A percentile compares a stretch with the other conserved stretches of the same genome.
These are phyloP conservation scores for Globisporangium paddicum DNA, from an alignment of 352 stramenopile genomes.

Conservation along the genomic window DNA sequence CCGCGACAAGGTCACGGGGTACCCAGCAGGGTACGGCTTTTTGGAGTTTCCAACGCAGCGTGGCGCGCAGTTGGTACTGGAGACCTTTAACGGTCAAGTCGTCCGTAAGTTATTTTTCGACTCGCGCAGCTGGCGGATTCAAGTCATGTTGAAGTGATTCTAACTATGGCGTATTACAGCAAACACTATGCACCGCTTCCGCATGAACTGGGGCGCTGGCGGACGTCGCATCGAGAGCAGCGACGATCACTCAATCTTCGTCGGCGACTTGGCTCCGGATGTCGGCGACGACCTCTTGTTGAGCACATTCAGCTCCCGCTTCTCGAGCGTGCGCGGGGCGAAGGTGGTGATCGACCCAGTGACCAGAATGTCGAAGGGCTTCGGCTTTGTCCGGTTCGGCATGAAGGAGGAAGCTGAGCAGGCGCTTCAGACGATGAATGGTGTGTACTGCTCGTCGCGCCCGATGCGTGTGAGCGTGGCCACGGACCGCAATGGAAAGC, in stretches of 20 bases:
- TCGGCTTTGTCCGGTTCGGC: constrained; percentile 90
- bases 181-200: constrained; percentile 86
- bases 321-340: constrained; percentile 75
- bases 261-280: constrained; percentile 87
- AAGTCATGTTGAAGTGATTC: not conserved
- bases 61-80: constrained; percentile 81
- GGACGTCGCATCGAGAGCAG: constrained; percentile 79
- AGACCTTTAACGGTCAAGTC: constrained; percentile 82
- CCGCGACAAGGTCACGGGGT: constrained; percentile 86
- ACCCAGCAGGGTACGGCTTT: constrained; percentile 89
- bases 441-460: constrained; percentile 81
- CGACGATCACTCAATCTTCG: constrained; percentile 90
- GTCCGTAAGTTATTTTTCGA: constrained; percentile 64
- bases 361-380: constrained; percentile 89
- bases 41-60: constrained; percentile 84
- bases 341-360: constrained; percentile 90
- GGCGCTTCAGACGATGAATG: constrained; percentile 89
- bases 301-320: constrained; percentile 75
- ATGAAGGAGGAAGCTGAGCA: constrained; percentile 85
- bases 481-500: constrained; percentile 70
- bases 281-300: constrained; percentile 88
- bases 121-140: not conserved
- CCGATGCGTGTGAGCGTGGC: constrained; percentile 89
- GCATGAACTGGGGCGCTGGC: constrained; percentile 90
- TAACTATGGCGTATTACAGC: constrained; percentile 30